A percentile compares a stretch with the other conserved stretches of the same genome.
Evolutionary conservation across 371 early-diverging fungal genomes (phyloP).

Genomic region (Mucor piriformis): DNA sequence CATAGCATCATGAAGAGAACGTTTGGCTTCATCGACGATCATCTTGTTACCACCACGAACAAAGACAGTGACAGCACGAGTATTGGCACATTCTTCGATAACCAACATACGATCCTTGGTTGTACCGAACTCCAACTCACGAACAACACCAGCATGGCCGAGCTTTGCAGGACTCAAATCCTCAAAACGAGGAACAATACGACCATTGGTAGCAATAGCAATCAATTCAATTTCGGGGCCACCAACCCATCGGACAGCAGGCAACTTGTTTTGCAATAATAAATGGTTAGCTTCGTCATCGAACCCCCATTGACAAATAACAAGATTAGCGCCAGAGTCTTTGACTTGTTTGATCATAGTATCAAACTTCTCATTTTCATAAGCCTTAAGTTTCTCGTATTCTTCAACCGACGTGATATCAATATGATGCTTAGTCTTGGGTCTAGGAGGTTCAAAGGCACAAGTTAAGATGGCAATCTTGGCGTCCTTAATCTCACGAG

Average conservation of each 20-base stretch:
- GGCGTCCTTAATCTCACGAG: slow-evolving; percentile 93
- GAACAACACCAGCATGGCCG: slow-evolving; percentile 92
- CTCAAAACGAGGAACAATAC: slow-evolving; percentile 99
- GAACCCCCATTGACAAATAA: slow-evolving; percentile 99
- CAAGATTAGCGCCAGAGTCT: slow-evolving; percentile 96
- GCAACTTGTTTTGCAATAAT: slow-evolving; percentile 96
- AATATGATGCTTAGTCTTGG: slow-evolving; percentile 99
- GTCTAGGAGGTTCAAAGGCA: slow-evolving; percentile 99
- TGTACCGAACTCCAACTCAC: slow-evolving; percentile 96
- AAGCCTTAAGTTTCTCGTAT: slow-evolving; percentile 93
- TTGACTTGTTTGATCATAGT: slow-evolving; percentile 98
- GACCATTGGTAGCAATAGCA: slow-evolving; percentile 98
- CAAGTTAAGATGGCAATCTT: slow-evolving; percentile 99
- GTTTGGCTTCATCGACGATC: slow-evolving; percentile 99
- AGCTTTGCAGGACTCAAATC: slow-evolving; percentile 92
- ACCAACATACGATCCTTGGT: slow-evolving; percentile 98
- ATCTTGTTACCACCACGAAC: slow-evolving; percentile 99
- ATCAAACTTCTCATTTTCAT: slow-evolving; percentile 96
- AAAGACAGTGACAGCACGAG: slow-evolving; percentile 97
- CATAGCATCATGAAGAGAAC: slow-evolving; percentile 98
- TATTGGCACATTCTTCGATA: slow-evolving; percentile 98
- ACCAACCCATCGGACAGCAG: slow-evolving; percentile 99
- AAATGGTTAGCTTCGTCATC: slow-evolving; percentile 99
- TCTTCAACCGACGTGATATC: slow-evolving; percentile 98
- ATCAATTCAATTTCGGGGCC: slow-evolving; percentile 99